Evolutionary conservation across 371 early-diverging fungal genomes (phyloP).

Genomic region (Lichtheimia ramosa): DNA sequence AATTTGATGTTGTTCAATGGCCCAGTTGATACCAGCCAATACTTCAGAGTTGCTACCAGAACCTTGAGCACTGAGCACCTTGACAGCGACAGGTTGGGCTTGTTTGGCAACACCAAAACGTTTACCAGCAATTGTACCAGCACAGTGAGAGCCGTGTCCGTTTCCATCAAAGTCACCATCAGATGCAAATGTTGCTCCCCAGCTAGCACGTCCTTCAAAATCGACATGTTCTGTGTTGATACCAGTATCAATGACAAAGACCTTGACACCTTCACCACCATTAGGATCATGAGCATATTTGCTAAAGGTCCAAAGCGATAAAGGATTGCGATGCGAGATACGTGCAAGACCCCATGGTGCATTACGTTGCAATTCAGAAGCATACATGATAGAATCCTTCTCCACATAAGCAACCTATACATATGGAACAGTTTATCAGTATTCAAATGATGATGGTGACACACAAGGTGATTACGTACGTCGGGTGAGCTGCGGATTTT

Average conservation of each 20-base stretch:
- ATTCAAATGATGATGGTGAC: not conserved
- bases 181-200: constrained; percentile 71
- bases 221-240: constrained; percentile 78
- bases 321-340: constrained; percentile 72
- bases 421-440: constrained; percentile 19
- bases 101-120: constrained; percentile 92
- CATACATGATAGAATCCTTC: constrained; percentile 80
- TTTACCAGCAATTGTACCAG: constrained; percentile 91
- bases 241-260: constrained; percentile 90
- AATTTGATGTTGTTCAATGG: constrained; percentile 47
- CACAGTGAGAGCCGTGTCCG: constrained; percentile 92
- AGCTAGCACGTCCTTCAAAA: constrained; percentile 82
- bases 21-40: constrained; percentile 74
- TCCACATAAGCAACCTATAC: constrained; percentile 89
- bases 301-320: constrained; percentile 68
- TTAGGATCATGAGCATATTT: constrained; percentile 72
- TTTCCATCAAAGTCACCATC: constrained; percentile 76
- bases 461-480: constrained; percentile 17
- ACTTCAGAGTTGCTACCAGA: constrained; percentile 81
- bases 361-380: constrained; percentile 65
- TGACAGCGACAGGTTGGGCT: constrained; percentile 88
- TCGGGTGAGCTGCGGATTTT: constrained; percentile 65
- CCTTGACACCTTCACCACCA: constrained; percentile 81
- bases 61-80: constrained; percentile 86
- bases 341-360: constrained; percentile 94